A percentile compares a stretch with the other conserved stretches of the same genome.
Evolutionary conservation across 805 yeast species (phyloP).

Genomic region (Zygoascus flipseniorum): DNA sequence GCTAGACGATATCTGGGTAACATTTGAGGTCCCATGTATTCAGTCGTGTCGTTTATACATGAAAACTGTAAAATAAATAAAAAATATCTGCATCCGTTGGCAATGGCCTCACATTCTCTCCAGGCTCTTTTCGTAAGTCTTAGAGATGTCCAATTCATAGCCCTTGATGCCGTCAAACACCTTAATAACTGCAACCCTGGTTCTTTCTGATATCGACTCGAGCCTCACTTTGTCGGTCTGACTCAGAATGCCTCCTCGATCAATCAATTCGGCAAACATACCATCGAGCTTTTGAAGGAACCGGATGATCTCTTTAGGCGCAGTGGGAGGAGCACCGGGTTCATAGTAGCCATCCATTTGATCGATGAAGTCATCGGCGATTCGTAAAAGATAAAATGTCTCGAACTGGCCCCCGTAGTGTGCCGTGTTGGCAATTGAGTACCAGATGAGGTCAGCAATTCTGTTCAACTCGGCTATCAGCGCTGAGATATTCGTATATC

Average conservation of each 20-base stretch:
- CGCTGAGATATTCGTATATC: slow-evolving; percentile 14
- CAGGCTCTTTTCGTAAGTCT: slow-evolving; percentile 36
- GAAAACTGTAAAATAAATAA: too few species aligned
- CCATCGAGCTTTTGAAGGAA: slow-evolving; percentile 34
- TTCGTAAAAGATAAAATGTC: slow-evolving; percentile 43
- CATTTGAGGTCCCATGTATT: too few species aligned
- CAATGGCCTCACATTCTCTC: slow-evolving; percentile 23
- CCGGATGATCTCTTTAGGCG: slow-evolving; percentile 31
- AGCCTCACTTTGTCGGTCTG: slow-evolving; percentile 46
- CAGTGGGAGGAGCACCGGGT: neutral
- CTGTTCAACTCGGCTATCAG: slow-evolving; percentile 35
- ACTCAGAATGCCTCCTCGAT: slow-evolving; percentile 30
- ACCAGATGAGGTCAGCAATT: slow-evolving; percentile 53
- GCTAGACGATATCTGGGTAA: too few species aligned
- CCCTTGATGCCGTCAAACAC: slow-evolving; percentile 32
- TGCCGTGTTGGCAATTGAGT: slow-evolving; percentile 37
- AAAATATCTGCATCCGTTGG: too few species aligned
- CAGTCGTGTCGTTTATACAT: too few species aligned
- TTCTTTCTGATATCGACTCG: slow-evolving; percentile 43
- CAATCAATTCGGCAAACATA: slow-evolving; percentile 33
- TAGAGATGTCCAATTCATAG: slow-evolving; percentile 37
- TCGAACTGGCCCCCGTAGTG: slow-evolving; percentile 33
- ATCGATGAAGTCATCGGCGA: slow-evolving; percentile 62
- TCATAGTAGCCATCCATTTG: slow-evolving; percentile 38
- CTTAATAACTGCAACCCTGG: slow-evolving; percentile 36